These are phyloP conservation scores for Tolypocladium paradoxum DNA, from an alignment of 2,329 filamentous ascomycete species.

Conservation along the genomic window DNA sequence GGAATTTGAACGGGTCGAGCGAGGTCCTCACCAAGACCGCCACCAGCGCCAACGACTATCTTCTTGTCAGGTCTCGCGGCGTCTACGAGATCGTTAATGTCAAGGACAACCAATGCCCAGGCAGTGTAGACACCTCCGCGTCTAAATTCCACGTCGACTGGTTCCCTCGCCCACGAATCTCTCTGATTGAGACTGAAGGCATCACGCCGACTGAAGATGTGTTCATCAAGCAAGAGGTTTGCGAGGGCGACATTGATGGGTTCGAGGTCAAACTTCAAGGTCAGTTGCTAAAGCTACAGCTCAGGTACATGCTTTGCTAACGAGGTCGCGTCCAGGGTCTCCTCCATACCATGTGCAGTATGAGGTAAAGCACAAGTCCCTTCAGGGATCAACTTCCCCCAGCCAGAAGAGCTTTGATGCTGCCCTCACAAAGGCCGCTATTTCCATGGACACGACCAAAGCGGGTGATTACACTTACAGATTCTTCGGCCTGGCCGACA, in stretches of 20 bases:
- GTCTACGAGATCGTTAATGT: constrained; percentile 73
- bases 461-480: constrained; percentile 78
- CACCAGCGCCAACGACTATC: constrained; percentile 51
- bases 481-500: constrained; percentile 74
- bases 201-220: constrained; percentile 39
- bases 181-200: constrained; percentile 53
- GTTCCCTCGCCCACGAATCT: constrained; percentile 70
- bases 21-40: constrained; percentile 37
- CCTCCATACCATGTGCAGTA: constrained; percentile 80
- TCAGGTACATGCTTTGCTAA: constrained; percentile 16
- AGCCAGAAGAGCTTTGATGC: constrained; percentile 66
- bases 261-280: constrained; percentile 74
- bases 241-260: constrained; percentile 86
- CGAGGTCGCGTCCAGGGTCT: constrained; percentile 43
- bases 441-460: constrained; percentile 77
- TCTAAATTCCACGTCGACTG: constrained; percentile 72
- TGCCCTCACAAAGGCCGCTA: constrained; percentile 62
- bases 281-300: constrained; percentile 23
- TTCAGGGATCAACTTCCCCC: constrained; percentile 52
- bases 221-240: constrained; percentile 71
- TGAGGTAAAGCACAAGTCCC: constrained; percentile 61
- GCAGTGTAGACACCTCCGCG: constrained; percentile 62
- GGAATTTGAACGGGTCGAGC: constrained; percentile 48
- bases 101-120: constrained; percentile 70
- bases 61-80: constrained; percentile 57